Evolutionary conservation across 176 grass and related monocot species (phyloP).

Genomic region (Lolium perenne): DNA sequence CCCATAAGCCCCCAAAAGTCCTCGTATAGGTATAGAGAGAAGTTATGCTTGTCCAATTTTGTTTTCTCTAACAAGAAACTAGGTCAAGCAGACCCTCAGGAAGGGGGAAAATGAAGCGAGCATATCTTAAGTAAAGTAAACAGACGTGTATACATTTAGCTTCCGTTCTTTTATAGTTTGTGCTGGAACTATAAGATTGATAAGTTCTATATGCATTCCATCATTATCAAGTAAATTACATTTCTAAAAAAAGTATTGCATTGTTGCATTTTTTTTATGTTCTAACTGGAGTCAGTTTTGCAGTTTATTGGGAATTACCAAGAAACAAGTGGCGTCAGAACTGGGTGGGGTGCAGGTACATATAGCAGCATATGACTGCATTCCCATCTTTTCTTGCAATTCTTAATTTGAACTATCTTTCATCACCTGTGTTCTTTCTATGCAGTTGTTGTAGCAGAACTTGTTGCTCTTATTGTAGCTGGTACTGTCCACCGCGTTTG

Average conservation of each 20-base stretch:
- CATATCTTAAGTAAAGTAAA: slow-evolving; percentile 12
- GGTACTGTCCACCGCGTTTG: slow-evolving; percentile 93
- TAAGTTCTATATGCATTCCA: background rate
- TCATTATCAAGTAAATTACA: background rate
- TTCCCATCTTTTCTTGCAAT: slow-evolving; percentile 4
- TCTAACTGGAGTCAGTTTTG: slow-evolving; percentile 43
- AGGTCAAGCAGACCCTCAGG: slow-evolving; percentile 2
- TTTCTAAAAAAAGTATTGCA: background rate
- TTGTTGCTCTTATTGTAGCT: slow-evolving; percentile 89
- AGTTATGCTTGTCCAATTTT: background rate
- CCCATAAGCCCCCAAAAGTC: background rate
- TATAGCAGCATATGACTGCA: slow-evolving; percentile 37
- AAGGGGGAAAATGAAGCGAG: background rate
- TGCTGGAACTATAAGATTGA: background rate
- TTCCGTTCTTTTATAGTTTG: background rate
- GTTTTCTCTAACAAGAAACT: background rate
- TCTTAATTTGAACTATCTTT: slow-evolving; percentile 16
- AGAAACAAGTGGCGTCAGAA: slow-evolving; percentile 83
- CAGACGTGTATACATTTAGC: background rate
- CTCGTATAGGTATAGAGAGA: background rate
- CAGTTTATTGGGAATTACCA: slow-evolving; percentile 98
- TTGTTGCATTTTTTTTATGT: slow-evolving; percentile 9
- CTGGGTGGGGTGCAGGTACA: slow-evolving; percentile 96
- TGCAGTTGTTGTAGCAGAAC: slow-evolving; percentile 87
- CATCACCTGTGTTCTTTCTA: slow-evolving; percentile 32